Evolutionary conservation across 2,329 filamentous ascomycete genomes (phyloP), one percentile per base, ranked within the genome.

Genomic region (Bretziella fagacearum): DNA sequence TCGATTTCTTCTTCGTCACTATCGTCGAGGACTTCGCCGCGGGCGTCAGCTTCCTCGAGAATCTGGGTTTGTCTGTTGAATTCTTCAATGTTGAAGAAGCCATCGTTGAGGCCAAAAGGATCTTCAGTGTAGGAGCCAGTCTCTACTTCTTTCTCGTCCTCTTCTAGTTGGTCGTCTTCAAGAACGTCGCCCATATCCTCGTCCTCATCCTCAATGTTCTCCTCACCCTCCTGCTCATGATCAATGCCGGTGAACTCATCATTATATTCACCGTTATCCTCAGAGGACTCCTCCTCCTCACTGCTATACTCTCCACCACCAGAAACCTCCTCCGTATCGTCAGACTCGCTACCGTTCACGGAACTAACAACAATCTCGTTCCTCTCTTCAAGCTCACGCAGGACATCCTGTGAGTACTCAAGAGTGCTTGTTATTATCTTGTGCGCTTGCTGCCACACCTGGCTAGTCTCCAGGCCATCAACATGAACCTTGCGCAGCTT

Each of bases 21-120:
- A 52, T 81, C 82, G 48, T 81, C 80, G 55, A 81, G 79, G 30
- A 76, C 75, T 54, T 89, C 84, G 23, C 81, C 85, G 53, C 74
- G 71, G 23, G 74, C 73, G 60, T 96, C 89, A 60, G 86, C 81
- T 53, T 84, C 77, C 62, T 98, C 91, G 42, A 95, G 77, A 58
- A 81, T 81, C 56, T 93, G 84, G 2, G 86, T 84, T 59, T 93
- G 84, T 59, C 81, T 84, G 68, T 98, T 98, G 72, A 98, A 98
- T 51, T 93, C 79, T 56, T 96, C 87, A 56, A 98, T 89, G 13
- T 85, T 93, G 65, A 98, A 98, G 66, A 98, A 98, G 4, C 86
- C 89, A 58, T 98, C 91, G 57, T 98, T 96, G 26, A 98, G 74
- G 5, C 86, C 85, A 57, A 91, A 71, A 3, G 78, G 77, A 57